Conservation (phyloP, 2,329 filamentous ascomycete genomes). For the Aspergillus vadensis region DNA sequence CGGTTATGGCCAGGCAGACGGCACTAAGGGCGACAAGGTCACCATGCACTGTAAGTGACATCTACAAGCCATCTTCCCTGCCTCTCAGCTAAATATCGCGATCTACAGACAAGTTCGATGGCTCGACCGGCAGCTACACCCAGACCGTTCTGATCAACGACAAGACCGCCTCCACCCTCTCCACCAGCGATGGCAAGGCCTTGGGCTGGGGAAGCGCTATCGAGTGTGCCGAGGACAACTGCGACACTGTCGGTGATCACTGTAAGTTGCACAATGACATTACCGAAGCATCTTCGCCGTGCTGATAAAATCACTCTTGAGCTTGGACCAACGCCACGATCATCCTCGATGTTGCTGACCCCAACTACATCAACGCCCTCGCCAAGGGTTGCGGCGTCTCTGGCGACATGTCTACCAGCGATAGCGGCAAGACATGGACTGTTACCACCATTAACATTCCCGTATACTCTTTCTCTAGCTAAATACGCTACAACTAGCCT, state of each 20-base stretch:
- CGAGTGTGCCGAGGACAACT: constrained; percentile 43
- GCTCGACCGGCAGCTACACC: constrained; percentile 55
- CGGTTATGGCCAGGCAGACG: constrained; percentile 27
- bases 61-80: too few species aligned
- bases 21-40: constrained; percentile 34
- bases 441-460: constrained; percentile 43
- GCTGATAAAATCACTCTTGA: constrained; percentile 6
- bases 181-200: constrained; percentile 48
- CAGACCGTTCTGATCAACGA: constrained; percentile 37
- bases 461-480: constrained; percentile 23
- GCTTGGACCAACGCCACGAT: constrained; percentile 46
- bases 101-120: constrained; percentile 43
- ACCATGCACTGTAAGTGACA: constrained; percentile 43
- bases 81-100: not conserved
- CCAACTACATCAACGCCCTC: constrained; percentile 44
- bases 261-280: constrained; percentile 22
- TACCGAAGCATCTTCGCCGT: not conserved
- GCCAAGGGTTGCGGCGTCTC: constrained; percentile 42
- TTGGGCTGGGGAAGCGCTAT: constrained; percentile 49
- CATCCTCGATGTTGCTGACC: constrained; percentile 32
- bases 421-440: constrained; percentile 49
- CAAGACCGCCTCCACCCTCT: constrained; percentile 45
- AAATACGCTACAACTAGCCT: not conserved
- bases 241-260: constrained; percentile 46
- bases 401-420: constrained; percentile 43